These are phyloP conservation scores for Elongisporangium anandrum DNA, from an alignment of 352 stramenopile species.

Conservation along the genomic window DNA sequence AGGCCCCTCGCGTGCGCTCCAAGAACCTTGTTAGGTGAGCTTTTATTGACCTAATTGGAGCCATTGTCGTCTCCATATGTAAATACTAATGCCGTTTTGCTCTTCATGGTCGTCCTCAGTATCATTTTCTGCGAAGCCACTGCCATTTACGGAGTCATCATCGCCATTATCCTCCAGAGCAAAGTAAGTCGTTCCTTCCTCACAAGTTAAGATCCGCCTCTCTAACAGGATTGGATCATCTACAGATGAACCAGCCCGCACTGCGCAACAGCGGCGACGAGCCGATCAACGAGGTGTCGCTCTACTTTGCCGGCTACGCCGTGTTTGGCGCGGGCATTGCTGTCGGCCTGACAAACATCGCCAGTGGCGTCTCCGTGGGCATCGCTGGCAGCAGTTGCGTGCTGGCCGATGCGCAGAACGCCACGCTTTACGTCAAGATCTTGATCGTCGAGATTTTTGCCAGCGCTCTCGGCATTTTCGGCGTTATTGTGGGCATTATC, in stretches of 20 bases:
- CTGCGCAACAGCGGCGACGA: slow-evolving; percentile 56
- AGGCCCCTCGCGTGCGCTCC: slow-evolving; percentile 97
- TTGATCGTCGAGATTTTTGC: slow-evolving; percentile 99
- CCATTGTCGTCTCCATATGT: background rate
- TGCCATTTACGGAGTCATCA: slow-evolving; percentile 99
- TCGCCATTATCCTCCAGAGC: slow-evolving; percentile 99
- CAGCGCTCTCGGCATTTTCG: slow-evolving; percentile 98
- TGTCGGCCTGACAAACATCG: slow-evolving; percentile 99
- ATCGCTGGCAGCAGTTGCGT: slow-evolving; percentile 97
- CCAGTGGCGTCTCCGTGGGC: slow-evolving; percentile 94
- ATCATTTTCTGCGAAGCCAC: slow-evolving; percentile 99
- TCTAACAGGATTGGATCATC: background rate
- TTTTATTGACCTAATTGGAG: background rate
- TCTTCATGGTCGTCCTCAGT: slow-evolving; percentile 26
- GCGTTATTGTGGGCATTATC: slow-evolving; percentile 98
- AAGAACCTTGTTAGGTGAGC: slow-evolving; percentile 97
- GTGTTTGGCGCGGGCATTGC: slow-evolving; percentile 96
- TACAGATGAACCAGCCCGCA: slow-evolving; percentile 71
- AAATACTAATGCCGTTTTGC: background rate
- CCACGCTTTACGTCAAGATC: slow-evolving; percentile 98
- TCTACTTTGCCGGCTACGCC: slow-evolving; percentile 97
- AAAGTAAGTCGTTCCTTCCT: slow-evolving; percentile 85
- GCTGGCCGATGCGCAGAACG: slow-evolving; percentile 98
- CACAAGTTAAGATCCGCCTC: slow-evolving; percentile 28
- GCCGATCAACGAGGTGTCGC: slow-evolving; percentile 63